phyloP scores from a whole-genome alignment of 1,284 basidiomycete genomes.

The Gomphus bonarii region DNA sequence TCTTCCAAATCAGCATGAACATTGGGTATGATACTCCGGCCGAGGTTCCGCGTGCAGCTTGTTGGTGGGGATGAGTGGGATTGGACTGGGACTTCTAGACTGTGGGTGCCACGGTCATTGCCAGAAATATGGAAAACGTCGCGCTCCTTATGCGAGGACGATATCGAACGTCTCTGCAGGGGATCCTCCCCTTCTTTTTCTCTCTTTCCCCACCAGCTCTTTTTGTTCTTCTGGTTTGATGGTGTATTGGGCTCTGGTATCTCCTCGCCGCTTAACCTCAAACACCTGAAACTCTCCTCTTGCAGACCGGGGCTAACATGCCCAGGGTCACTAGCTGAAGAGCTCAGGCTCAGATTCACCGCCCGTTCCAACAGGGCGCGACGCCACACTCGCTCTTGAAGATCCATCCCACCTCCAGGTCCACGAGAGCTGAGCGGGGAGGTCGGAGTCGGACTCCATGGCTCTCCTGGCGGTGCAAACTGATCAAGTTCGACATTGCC shows the following conservation, averaged over 20 bases:
- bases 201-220: not conserved
- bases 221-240: not conserved
- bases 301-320: not conserved
- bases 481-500: slow-evolving; percentile 53
- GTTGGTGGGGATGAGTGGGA: slow-evolving; percentile 13
- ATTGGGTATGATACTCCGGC: slow-evolving; percentile 17
- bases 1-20: slow-evolving; percentile 17
- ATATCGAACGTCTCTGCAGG: not conserved
- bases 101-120: not conserved
- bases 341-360: slow-evolving; percentile 32
- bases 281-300: not conserved
- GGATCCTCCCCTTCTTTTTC: not conserved
- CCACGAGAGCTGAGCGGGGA: slow-evolving; percentile 19
- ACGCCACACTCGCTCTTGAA: slow-evolving; percentile 55
- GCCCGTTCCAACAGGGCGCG: slow-evolving; percentile 60
- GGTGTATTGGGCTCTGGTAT: not conserved
- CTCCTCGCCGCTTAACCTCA: not conserved
- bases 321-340: not conserved
- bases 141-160: slow-evolving; percentile 1
- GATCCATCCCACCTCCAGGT: slow-evolving; percentile 22
- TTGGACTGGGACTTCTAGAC: not conserved
- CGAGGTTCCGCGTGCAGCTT: slow-evolving; percentile 16
- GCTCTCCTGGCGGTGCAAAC: slow-evolving; percentile 41
- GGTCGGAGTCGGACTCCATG: slow-evolving; percentile 42
- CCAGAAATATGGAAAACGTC: not conserved